Evolutionary conservation across 306 rosid genomes (phyloP), one percentile per base, ranked within the genome.

Genomic region (Cyclanthera cordifolia): DNA sequence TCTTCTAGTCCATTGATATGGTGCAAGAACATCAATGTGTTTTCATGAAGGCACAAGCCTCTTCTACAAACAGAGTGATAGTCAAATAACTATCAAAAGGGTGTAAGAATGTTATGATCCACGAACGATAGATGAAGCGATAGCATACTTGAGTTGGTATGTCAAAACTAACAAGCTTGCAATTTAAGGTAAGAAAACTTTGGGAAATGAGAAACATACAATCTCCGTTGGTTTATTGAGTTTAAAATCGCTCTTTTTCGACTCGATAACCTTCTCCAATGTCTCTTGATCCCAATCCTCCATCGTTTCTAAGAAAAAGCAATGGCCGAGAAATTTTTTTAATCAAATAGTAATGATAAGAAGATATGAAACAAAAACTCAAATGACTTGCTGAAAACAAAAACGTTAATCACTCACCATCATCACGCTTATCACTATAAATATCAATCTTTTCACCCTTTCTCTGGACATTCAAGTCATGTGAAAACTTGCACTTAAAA

Each of bases 211-310:
- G 7, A 39, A 72, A 69, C 97, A 8, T 83, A 90, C 99, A 56
- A 94, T 88, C 66, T 94, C 99, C n/a, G 99, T 94, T 13, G 96
- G 92, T 80, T 94, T 94, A 64, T 94, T 90, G 82, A 79, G 99
- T 70, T 88, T 83, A 69, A 86, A 94, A 53, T 94, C 92, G 0
- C 5, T 83, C 79, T 90, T 82, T 84, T 94, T 94, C 5, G 95
- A 90, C 77, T 90, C 96, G 45, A 94, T 87, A 55, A 86, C 99
- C 83, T 90, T 88, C 84, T 94, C 99, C 85, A 94, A 75, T 2
- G 79, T 90, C 82, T 84, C 96, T 83, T 86, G 96, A 88, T 94
- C 99, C 97, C 99, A 94, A 30, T 94, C 99, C 83, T 88, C 97
- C 99, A 94, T 94, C 0, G 99, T 86, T 4, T 88, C 99, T 88